Base-by-base conservation (phyloP, 169 alveolate genomes). In the Plasmodium ovale region DNA sequence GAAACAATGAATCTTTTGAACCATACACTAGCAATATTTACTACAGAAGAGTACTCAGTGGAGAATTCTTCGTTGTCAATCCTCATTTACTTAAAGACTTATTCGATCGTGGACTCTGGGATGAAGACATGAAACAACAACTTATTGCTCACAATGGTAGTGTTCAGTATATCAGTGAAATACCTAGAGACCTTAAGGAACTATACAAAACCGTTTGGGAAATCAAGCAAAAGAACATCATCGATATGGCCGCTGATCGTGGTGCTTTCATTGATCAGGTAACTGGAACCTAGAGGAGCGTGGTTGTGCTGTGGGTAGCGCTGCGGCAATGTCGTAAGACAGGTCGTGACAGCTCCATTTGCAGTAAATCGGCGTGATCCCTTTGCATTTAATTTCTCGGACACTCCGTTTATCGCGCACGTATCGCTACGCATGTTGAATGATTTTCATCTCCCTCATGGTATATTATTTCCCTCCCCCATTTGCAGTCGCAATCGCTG, bases 161-260 rank as follows among this genome's bases (percentile, higher is more conserved):
- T 39, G 96, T 98, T 37, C 98, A 97, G 88, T 79, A 93, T 54
- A 95, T 99, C n/a, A 96, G 92, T 33, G 96, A 94, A 35, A 96
- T 99, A 37, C 99, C 99, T 1, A 95, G 92, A 2, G 98, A 97
- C 54, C 71, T 97, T 35, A 97, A 97, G 95, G 96, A 94, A 49
- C 94, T 96, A 23, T 96, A 94, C 93, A 98, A 98, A 87, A 99
- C 99, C 0, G 99, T 99, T 9, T 99, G 99, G 99, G 99, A 99
- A 92, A 98, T 99, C 77, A 97, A 98, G 87, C 99, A 99, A 95
- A 97, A 95, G 92, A 79, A 92, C 53, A 95, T 99, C n/a, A 90
- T 99, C 44, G 99, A 99, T 88, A 94, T 98, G 97, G 99, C 99
- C 12, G 98, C 98, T 3, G 99, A 96, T 58, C 96, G 99, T 47